A percentile compares a stretch with the other conserved stretches of the same genome.
Evolutionary conservation across 164 flowering plant genomes (phyloP).

Genomic region (Annona squamosa): DNA sequence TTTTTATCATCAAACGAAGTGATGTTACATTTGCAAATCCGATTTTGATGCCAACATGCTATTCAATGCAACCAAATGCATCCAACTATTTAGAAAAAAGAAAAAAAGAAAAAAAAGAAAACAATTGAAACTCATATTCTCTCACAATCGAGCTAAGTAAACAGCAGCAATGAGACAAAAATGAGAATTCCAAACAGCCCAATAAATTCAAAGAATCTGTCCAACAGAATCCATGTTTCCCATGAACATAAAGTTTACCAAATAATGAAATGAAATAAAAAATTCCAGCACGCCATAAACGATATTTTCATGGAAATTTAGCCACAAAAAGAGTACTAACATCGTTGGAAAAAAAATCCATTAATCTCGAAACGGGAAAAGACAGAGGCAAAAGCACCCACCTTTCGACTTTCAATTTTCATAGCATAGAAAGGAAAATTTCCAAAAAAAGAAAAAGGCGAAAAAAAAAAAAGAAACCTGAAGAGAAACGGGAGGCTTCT

Average conservation of each 20-base stretch:
- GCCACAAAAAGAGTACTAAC: neutral
- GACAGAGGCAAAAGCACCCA: neutral
- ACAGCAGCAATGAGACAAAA: too few relatives aligned
- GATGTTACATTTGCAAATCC: too few relatives aligned
- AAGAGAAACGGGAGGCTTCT: neutral
- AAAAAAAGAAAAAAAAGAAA: neutral
- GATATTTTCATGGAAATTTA: too few relatives aligned
- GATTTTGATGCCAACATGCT: too few relatives aligned
- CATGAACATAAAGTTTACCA: neutral
- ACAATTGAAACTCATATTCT: neutral
- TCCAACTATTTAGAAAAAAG: neutral
- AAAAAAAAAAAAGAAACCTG: conserved; percentile 1
- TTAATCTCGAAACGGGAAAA: neutral
- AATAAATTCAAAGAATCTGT: neutral
- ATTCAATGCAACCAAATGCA: too few relatives aligned
- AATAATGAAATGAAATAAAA: neutral
- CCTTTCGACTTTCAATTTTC: neutral
- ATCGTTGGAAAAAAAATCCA: neutral
- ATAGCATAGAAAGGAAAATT: too few relatives aligned
- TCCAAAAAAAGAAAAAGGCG: neutral
- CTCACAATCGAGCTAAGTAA: neutral
- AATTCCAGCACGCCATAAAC: neutral
- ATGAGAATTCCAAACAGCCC: neutral
- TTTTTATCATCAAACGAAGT: too few relatives aligned
- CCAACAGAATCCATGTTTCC: neutral